Base-by-base conservation (phyloP, 805 yeast species). In the Lipomyces lipofer region DNA sequence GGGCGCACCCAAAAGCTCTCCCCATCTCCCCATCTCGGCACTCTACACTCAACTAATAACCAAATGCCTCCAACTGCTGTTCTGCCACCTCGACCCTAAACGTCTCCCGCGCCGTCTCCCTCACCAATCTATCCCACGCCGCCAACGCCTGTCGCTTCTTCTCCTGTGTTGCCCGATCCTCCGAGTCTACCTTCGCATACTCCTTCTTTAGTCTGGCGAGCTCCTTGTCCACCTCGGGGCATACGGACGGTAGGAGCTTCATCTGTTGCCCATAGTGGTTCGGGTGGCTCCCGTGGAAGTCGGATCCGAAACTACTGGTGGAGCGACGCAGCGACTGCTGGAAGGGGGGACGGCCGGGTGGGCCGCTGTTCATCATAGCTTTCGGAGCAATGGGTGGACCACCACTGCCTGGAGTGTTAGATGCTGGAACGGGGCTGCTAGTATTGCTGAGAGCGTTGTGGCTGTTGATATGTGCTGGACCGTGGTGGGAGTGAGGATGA, bases 141-240 rank as follows among this genome's bases (percentile, higher is more conserved):
- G 28, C 29, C 15, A 56, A 30, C 5, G 61, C 62, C 29, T 40
- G 42, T 10, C 62, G 44, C 43, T 56, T 56, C 43, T 43, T 47
- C 12, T 13, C 30, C 47, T 56, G 62, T 4, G 24, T 19, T 10
- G 30, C 22, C 28, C 30, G 38, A 19, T 51, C 58, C 7, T 51
- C 54, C 10, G 33, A 54, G 13, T 48, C 54, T 13, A 54, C 12
- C 25, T 52, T 44, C 8, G 49, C 47, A 25, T 48, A 58, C 17
- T 55, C 60, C 27, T 43, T 42, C 47, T 46, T 49, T 21, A 55
- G 24, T 24, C 51, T 47, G 12, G 21, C 33, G 4, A 58, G 12
- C 33, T 58, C 59, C 47, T 49, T 48, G 44, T 58, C 62, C 8
- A 25, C 25, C 25, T 58, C 58, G 6, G 61, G 58, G 24, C 47